Base-by-base conservation (phyloP, 2,329 filamentous ascomycete species). In the Purpureocillium takamizusanense region DNA sequence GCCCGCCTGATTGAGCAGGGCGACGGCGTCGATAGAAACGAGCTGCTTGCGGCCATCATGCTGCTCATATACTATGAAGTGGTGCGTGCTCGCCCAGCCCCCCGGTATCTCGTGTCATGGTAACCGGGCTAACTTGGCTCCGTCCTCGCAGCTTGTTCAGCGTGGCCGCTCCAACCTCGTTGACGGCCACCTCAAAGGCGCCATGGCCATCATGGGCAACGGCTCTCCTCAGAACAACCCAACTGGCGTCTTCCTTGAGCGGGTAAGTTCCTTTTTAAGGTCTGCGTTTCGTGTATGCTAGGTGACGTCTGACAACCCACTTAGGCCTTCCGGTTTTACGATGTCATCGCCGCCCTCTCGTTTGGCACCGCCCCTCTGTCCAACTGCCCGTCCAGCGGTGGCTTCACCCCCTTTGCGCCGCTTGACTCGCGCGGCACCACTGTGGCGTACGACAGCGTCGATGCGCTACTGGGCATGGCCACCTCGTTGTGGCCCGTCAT, bases 271-370 rank as follows among this genome's bases (percentile, higher is more conserved):
- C 12, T 16, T n/a, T 5, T 33, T 13, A 14, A 7, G 13, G 12
- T n/a, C 27, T 39, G 5, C 21, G 21, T 25, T 10, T 10, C 10
- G 21, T n/a, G n/a, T n/a, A 10, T 25, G 21, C 21, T 5, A 10
- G 21, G 21, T 6, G 10, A 25, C 10, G 10, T 5, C 21, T 25
- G 21, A 25, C 21, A 25, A 10, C 21, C 6, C 21, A 10, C 21
- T n/a, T n/a, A 80, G 76, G 75, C 76, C 2, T 81, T 81, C 47
- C 69, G 73, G 6, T 81, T 80, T 48, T 80, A 81, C 56, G 76
- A 81, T 51, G 76, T 81, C 16, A 80, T 80, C 40, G 70, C 76
- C 6, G 76, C 77, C 2, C 59, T 81, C 23, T 81, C 76, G 0
- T 67, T 79, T 36, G 75, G 74, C 39, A 76, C 72, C 11, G 62